Evolutionary conservation across 129 eudicot genomes (phyloP).

Genomic region (Rutidosis leptorrhynchoides): DNA sequence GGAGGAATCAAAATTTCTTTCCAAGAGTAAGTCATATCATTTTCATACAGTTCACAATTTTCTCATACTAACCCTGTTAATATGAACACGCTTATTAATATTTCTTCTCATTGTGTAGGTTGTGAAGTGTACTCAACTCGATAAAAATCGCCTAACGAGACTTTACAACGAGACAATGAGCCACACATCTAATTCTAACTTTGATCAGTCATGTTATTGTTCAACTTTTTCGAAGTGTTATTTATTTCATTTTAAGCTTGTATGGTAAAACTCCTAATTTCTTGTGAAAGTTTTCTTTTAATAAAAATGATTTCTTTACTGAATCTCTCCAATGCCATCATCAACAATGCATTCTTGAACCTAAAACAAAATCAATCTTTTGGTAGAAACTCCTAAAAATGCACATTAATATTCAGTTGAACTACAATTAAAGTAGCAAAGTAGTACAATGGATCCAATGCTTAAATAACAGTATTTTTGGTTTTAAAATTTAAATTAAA

Average conservation of each 20-base stretch:
- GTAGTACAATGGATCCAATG: background rate
- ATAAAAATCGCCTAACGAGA: background rate
- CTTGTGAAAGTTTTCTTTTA: background rate
- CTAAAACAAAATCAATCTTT: background rate
- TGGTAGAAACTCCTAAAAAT: background rate
- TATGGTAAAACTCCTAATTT: background rate
- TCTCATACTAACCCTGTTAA: background rate
- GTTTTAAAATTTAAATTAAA: too few species aligned
- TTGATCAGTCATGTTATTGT: background rate
- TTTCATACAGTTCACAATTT: background rate
- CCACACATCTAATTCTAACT: background rate
- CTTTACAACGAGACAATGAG: background rate
- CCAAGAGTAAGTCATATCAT: background rate
- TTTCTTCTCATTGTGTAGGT: background rate
- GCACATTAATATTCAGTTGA: background rate
- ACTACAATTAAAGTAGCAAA: background rate
- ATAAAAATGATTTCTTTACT: background rate
- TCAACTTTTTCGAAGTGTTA: background rate
- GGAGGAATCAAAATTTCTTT: conserved; percentile 9
- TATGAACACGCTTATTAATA: background rate
- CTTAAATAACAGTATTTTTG: background rate
- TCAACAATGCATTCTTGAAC: background rate
- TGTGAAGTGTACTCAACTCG: background rate
- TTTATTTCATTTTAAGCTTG: background rate
- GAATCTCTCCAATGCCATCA: background rate